Evolutionary conservation across 169 alveolate species (phyloP).

Genomic region (Theileria annulata): DNA sequence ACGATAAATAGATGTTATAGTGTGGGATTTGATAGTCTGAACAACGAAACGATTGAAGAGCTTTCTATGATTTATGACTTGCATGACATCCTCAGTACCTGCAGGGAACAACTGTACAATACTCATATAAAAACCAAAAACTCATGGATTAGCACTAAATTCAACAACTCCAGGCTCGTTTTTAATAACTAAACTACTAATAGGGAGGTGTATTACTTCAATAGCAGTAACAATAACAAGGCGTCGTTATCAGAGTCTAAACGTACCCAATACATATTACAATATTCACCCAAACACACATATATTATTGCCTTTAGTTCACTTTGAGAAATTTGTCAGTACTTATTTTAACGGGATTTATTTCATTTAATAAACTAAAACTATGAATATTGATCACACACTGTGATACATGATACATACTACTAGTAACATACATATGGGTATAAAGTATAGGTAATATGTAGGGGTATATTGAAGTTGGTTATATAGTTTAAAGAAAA

Average conservation of each 20-base stretch:
- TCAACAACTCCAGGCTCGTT: slow-evolving; percentile 35
- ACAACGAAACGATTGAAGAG: slow-evolving; percentile 36
- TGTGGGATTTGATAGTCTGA: slow-evolving; percentile 50
- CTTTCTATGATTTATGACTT: slow-evolving; percentile 40
- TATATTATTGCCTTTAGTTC: slow-evolving; percentile 15
- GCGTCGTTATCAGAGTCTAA: slow-evolving; percentile 23
- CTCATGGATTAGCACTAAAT: slow-evolving; percentile 43
- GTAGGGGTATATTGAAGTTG: not conserved
- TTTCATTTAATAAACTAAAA: slow-evolving; percentile 32
- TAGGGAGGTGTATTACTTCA: slow-evolving; percentile 48
- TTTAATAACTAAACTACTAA: not conserved
- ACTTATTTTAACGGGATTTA: slow-evolving; percentile 50
- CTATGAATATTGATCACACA: not conserved
- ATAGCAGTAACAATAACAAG: slow-evolving; percentile 11
- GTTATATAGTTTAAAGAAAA: not conserved
- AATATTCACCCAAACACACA: not conserved
- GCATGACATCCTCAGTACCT: slow-evolving; percentile 29
- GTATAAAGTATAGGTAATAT: not conserved
- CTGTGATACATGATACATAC: not conserved
- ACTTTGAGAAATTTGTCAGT: slow-evolving; percentile 46
- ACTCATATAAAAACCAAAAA: slow-evolving; percentile 21
- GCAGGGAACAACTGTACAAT: slow-evolving; percentile 14
- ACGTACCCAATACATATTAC: slow-evolving; percentile 6
- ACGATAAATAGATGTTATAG: slow-evolving; percentile 11
- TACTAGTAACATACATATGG: not conserved